These are phyloP conservation scores for Quercus variabilis DNA, from an alignment of 306 rosid genomes.

Conservation along the genomic window DNA sequence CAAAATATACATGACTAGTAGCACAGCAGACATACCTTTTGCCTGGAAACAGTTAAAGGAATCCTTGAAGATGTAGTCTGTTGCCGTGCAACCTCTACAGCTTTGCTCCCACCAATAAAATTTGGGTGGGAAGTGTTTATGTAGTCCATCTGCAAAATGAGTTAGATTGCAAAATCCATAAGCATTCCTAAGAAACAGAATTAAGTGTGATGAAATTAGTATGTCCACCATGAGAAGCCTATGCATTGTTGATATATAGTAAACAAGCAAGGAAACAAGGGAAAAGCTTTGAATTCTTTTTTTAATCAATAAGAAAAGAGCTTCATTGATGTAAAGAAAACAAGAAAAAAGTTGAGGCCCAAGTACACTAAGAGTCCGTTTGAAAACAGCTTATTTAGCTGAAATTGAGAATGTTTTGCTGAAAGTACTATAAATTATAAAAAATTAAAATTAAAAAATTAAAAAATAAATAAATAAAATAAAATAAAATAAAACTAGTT, in stretches of 20 bases:
- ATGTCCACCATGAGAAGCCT: background rate
- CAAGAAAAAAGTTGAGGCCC: too few relatives aligned
- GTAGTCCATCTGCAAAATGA: constrained; percentile 85
- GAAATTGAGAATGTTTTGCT: too few relatives aligned
- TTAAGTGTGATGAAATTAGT: background rate
- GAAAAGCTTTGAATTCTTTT: background rate
- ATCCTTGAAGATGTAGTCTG: constrained; percentile 74
- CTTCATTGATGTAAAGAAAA: too few relatives aligned
- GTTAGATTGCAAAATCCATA: background rate
- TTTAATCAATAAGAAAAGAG: too few relatives aligned
- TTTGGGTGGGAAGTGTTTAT: constrained; percentile 96
- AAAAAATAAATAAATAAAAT: too few relatives aligned
- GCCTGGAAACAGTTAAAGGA: constrained; percentile 56
- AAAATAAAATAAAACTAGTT: too few relatives aligned
- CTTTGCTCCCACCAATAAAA: constrained; percentile 96
- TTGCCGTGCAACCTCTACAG: constrained; percentile 74
- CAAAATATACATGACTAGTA: constrained; percentile 14
- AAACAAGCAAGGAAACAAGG: background rate
- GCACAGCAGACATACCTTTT: constrained; percentile 50
- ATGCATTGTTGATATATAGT: background rate
- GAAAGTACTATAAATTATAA: too few relatives aligned
- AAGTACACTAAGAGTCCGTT: too few relatives aligned
- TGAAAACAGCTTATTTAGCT: too few relatives aligned
- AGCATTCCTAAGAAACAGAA: background rate
- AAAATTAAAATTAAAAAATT: too few relatives aligned